Base-by-base conservation (phyloP, 108 stramenopile species). In the Discostella pseudostelligera region DNA sequence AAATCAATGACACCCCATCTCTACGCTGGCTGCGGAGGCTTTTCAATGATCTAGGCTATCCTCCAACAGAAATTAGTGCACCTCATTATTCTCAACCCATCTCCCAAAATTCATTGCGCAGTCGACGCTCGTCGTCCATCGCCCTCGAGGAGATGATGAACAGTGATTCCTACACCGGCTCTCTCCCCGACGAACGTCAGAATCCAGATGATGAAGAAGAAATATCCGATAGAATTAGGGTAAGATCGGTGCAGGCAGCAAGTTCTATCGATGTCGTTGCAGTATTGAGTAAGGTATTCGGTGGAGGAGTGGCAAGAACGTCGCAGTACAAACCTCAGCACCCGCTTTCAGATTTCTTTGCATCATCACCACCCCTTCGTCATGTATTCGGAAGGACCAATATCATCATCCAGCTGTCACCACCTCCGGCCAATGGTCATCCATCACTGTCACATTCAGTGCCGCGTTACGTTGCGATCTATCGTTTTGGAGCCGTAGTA, bases 401-500 rank as follows among this genome's bases (percentile, higher is more conserved):
- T 46, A 56, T 87, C 14, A 83, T 84, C 53, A 69, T 87, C 32
- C 80, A 81, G 68, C 69, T 84, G 1, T 77, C 76, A 21, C 82
- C 79, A 29, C 68, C 72, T 65, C 67, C 80, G 40, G n/a, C 43
- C 4, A 56, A 59, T 48, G 39, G 64, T 28, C 67, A 56, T 53
- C 56, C 69, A 10, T 80, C 72, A 8, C 57, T 77, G 14, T 48
- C 72, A 25, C 72, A 56, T 25, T 69, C 80, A 39, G 67, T 76
- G 29, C 65, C 83, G 9, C 70, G 86, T 13, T 95, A 86, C 56
- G 81, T 95, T 21, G 93, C 87, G 19, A 81, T 97, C 43, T 97
- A 90, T 71, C 80, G 87, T 16, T 97, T 88, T 66, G 96, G 96
- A 13, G 88, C 94, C 2, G 88, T 92, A 14, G 94, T 97, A 45